Conservation (phyloP, 2,329 filamentous ascomycete genomes). For the Phialocephala subalpina region DNA sequence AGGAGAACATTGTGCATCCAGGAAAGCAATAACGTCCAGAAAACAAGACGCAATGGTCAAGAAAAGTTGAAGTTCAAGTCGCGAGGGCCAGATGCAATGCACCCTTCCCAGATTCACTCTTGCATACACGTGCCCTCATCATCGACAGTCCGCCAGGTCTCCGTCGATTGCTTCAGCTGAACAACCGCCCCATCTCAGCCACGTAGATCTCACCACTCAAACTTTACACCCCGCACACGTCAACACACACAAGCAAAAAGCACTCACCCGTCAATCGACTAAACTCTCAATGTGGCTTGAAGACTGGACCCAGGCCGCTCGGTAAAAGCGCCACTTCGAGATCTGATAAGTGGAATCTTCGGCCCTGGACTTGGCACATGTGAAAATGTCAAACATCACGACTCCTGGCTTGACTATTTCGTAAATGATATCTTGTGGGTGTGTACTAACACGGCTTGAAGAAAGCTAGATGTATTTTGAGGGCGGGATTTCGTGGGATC, state of each 20-base stretch:
- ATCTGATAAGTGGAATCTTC: not conserved
- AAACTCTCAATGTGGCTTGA: not conserved
- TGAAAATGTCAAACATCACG: not conserved
- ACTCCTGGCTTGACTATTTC: slow-evolving; percentile 7
- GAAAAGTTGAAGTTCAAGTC: not conserved
- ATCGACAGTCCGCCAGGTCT: not conserved
- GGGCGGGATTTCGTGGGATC: not conserved
- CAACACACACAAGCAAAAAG: not conserved
- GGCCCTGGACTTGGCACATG: slow-evolving; percentile 4
- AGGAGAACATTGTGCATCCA: slow-evolving; percentile 11
- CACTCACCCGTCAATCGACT: not conserved
- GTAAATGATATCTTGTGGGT: not conserved
- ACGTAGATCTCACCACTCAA: not conserved
- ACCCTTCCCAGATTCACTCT: not conserved
- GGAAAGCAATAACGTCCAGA: not conserved
- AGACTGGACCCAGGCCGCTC: not conserved
- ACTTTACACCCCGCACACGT: slow-evolving; percentile 1
- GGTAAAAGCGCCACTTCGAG: not conserved
- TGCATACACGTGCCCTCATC: not conserved
- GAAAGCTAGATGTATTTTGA: not conserved
- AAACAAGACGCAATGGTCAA: not conserved
- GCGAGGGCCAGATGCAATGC: not conserved
- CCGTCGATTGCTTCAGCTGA: not conserved
- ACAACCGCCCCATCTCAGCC: not conserved
- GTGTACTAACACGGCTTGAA: not conserved